phyloP scores from a whole-genome alignment of 148 eudicot species.

The Rhododendron molle region DNA sequence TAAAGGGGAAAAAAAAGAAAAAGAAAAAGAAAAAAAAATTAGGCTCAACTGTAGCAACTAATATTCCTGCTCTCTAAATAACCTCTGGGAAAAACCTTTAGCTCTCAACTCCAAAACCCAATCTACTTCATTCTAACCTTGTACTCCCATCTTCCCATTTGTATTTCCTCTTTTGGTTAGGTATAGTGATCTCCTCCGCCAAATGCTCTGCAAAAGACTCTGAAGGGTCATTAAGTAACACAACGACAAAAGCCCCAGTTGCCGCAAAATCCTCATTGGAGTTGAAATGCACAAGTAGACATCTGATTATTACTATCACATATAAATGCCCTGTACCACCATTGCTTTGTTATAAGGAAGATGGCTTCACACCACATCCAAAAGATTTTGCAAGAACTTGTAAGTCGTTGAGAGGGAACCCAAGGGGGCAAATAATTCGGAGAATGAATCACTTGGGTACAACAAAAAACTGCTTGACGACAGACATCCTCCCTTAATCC shows the following conservation, averaged over 20 bases:
- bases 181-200: background rate
- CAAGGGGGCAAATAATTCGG: background rate
- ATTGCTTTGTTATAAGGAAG: background rate
- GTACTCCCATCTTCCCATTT: background rate
- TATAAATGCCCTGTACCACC: background rate
- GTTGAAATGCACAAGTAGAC: background rate
- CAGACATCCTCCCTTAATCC: constrained; percentile 34
- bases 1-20: too few relatives aligned
- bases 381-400: constrained; percentile 5
- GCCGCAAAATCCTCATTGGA: background rate
- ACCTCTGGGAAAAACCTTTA: background rate
- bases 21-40: background rate
- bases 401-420: background rate
- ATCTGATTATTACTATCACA: background rate
- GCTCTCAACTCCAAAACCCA: background rate
- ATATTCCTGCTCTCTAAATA: background rate
- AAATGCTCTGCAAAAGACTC: background rate
- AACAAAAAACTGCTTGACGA: background rate
- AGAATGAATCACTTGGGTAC: background rate
- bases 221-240: background rate
- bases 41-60: background rate
- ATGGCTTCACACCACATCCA: background rate
- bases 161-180: background rate
- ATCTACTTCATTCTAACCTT: background rate
- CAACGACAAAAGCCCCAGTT: background rate